Base-by-base conservation (phyloP, 139 green algal species). In the Tetraselmis chui region DNA sequence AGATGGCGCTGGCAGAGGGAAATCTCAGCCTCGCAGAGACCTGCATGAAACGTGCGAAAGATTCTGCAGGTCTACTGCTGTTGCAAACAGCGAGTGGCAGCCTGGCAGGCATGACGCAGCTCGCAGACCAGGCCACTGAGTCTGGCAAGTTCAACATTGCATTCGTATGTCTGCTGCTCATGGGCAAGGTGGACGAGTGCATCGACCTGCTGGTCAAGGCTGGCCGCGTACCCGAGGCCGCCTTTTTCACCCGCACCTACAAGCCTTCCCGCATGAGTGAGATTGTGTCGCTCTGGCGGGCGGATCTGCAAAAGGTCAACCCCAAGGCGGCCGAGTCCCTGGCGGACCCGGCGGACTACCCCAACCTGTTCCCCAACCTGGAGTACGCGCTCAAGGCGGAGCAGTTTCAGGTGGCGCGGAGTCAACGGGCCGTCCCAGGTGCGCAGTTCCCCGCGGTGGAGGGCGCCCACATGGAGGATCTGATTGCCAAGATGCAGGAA, bases 221-320 rank as follows among this genome's bases (percentile, higher is more conserved):
- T 28, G 90, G 89, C 1, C 93, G 97, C 32, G 79, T 98, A 1
- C 96, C 97, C 0, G 97, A 99, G 88, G 97, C 97, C 0, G 95
- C 97, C 23, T 97, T 99, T 90, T 93, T 99, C 75, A 91, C 94
- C 18, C 90, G 97, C 77, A 97, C 95, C 31, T 99, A 99, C 83
- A 27, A 89, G 31, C 96, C 96, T 26, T 92, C 80, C 84, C 83
- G 82, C 78, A 90, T 98, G 76, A 90, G 83, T 0, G 89, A 94
- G 30, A 84, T 88, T 67, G 89, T 97, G 23, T 81, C 89, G 77
- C 84, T 93, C 23, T 99, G 97, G 97, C 94, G 95, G 76, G 83
- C 87, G 22, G 97, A 99, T 89, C 91, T 99, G 2, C 88, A 88
- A 5, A 93, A 91, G 80, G 92, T 98, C 79, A 99, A 99, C 87